Base-by-base conservation (phyloP, 148 eudicot genomes). In the Nepenthes gracilis region DNA sequence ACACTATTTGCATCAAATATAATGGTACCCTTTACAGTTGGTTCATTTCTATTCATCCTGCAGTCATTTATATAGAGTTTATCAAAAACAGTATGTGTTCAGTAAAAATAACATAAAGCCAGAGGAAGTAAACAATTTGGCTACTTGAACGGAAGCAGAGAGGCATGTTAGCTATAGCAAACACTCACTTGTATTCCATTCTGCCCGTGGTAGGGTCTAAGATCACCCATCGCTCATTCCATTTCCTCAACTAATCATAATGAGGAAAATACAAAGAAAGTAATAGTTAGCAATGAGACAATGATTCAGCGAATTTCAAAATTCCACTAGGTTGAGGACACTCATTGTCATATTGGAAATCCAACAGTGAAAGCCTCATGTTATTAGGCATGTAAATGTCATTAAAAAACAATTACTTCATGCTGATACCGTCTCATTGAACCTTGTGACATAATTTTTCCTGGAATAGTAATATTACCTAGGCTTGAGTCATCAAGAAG, bases 181-280 rank as follows among this genome's bases (percentile, higher is more conserved):
- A 13, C 36, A 66, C 85, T 80, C 79, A 92, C 98, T 93, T 93
- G 86, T 93, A 93, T 67, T 88, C 98, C 98, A 93, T 88, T 77
- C 79, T 93, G 51, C 98, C 98, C 14, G 98, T 93, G 55, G 91
- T 93, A 55, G 98, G 98, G 74, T 93, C 98, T 68, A 93, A 76
- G 73, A 84, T 80, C 71, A 93, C 85, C 98, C 98, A 93, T 65
- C 98, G 83, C 71, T 93, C 98, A 8, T 93, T 93, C 98, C 96
- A 93, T 72, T 93, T 93, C 71, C 94, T 78, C 67, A 93, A 76
- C 98, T 93, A 62, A 62, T 66, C 35, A 70, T 50, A 58, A 64
- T n/a, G 10, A 47, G 60, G 33, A 49, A 5, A 61, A 2, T 1
- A 34, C 36, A 14, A 34, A 48, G 9, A 33, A 48, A 8, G 13